Evolutionary conservation across 441 rosid species (phyloP), one percentile per base, ranked within the genome.

Genomic region (Bocquillonia castaneifolia): DNA sequence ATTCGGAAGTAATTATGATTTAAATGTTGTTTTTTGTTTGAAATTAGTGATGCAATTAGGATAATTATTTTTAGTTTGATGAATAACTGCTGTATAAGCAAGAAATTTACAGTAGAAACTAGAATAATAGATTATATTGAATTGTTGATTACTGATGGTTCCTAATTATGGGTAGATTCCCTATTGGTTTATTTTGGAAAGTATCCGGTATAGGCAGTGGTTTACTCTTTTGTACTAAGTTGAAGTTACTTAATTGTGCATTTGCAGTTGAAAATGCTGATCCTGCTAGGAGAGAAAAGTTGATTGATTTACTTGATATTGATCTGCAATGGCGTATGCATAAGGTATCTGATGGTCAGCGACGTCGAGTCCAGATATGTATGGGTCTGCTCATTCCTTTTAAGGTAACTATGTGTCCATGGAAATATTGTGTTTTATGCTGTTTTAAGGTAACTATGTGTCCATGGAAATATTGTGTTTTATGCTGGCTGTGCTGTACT

Each of bases 331-430:
- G 99, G 99, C 89, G 96, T 75, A 78, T 91, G 89, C 99, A 94
- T 75, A 94, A 85, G 84, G 99, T 90, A 23, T 94, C 97, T 1
- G 99, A 90, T 78, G 97, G 97, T 36, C 96, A 94, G 78, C 85
- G 97, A 69, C 88, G 99, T 66, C 88, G 97, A 45, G 97, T 94
- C 40, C 99, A 94, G 79, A 94, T 94, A 29, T 91, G 96, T 74
- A 94, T 94, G 97, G 97, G 97, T 64, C 97, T 94, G 71, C 96
- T 94, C 64, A 80, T 77, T 81, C 96, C 97, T 36, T 94, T 87
- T 78, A 90, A 87, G 97, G 97, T 91, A 42, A 85, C 34, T 32
- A 15, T 34, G 31, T 42, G 56, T 26, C 55, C 79, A 13, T 52
- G 34, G 54, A 34, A 42, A 6, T 45, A 7, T 55, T 39, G 23